phyloP scores from a whole-genome alignment of 2,329 filamentous ascomycete genomes.

The Cyclaneusma minus region DNA sequence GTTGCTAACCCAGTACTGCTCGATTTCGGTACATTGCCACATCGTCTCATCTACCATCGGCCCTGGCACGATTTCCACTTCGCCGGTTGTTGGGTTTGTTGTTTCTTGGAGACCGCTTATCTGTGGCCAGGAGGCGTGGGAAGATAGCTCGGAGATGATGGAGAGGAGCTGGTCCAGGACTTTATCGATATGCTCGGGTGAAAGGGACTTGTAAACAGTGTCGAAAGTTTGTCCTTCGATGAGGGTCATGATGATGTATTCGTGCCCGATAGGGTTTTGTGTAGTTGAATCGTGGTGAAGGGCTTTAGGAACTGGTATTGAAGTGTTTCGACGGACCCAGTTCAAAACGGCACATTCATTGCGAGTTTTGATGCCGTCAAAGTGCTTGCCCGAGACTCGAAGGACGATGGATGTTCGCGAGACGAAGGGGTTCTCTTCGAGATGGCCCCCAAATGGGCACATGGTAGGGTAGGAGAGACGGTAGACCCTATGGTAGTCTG shows the following conservation, averaged over 20 bases:
- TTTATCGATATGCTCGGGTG: background rate
- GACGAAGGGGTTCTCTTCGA: slow-evolving; percentile 18
- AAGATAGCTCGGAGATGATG: slow-evolving; percentile 17
- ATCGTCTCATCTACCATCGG: slow-evolving; percentile 21
- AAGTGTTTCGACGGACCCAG: slow-evolving; percentile 19
- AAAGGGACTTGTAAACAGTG: slow-evolving; percentile 14
- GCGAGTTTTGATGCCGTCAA: slow-evolving; percentile 21
- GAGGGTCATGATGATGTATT: slow-evolving; percentile 20
- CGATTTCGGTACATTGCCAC: slow-evolving; percentile 19
- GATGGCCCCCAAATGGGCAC: slow-evolving; percentile 5
- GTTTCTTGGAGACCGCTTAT: slow-evolving; percentile 14
- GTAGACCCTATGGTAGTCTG: no score
- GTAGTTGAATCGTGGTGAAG: slow-evolving; percentile 14
- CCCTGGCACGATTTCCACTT: slow-evolving; percentile 8
- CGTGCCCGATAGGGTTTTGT: slow-evolving; percentile 17
- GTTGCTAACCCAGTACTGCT: slow-evolving; percentile 17
- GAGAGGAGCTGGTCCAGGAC: slow-evolving; percentile 14
- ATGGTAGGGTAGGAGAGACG: no score
- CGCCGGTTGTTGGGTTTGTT: slow-evolving; percentile 2
- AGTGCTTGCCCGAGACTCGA: slow-evolving; percentile 20
- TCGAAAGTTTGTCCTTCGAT: slow-evolving; percentile 15
- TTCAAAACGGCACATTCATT: slow-evolving; percentile 22
- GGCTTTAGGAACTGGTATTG: slow-evolving; percentile 19
- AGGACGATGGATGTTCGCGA: slow-evolving; percentile 13
- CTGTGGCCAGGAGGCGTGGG: slow-evolving; percentile 10